Base-by-base conservation (phyloP, 108 stramenopile genomes). In the Skeletonema tropicum region DNA sequence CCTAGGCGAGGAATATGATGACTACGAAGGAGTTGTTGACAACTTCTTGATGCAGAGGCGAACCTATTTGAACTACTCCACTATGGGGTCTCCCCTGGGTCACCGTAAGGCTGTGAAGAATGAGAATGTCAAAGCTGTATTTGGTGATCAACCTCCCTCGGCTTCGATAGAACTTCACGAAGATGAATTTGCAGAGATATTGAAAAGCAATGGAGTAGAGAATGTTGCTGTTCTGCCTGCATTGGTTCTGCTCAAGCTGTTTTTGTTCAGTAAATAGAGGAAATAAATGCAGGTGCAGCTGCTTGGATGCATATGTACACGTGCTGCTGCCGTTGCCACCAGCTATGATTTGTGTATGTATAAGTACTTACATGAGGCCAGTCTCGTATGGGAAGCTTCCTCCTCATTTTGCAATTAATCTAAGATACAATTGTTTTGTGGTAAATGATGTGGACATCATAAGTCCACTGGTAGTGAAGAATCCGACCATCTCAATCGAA, bases 91-190 rank as follows among this genome's bases (percentile, higher is more conserved):
- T 19, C 87, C 90, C 11, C 62, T 94, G 57, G 91, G 91, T 2
- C 66, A 59, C 21, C 70, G 82, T 19, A 75, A 79, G 41, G 66
- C 60, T 1, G 81, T 92, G 31, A 86, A 86, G 61, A 94, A 94
- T 67, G 72, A 55, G 41, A 94, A 94, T 76, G 82, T 94, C 63
- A 70, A 88, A 26, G 86, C 88, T 26, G 79, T 94, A 15, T 75
- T 82, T 71, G 80, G 80, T 19, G 80, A 82, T 71, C 64, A 66
- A 49, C 70, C 80, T 11, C 80, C 80, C 2, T 35, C 74, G 35
- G 61, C 58, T 13, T 71, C 74, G 19, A 63, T 82, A 5, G 73
- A 82, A 55, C 59, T 82, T 29, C 68, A 82, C 42, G 80, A 82
- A 58, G 80, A 82, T 35, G 80, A 82, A 41, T 52, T 82, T 49